Conservation (phyloP, 805 yeast genomes). For the Cyberlindnera americana region DNA sequence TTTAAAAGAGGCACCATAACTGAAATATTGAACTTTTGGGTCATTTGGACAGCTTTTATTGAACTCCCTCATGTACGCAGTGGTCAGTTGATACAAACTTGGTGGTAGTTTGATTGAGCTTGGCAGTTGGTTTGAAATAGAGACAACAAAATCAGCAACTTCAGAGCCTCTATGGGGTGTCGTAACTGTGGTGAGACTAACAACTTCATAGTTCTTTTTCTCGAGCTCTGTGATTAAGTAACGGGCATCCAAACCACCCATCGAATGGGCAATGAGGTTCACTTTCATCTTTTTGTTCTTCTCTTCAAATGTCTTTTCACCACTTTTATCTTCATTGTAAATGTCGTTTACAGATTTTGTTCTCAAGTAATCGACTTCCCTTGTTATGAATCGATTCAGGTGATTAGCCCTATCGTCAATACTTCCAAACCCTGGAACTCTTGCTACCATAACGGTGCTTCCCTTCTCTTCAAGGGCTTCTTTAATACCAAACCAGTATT, state of each 20-base stretch:
- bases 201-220: conserved; percentile 49
- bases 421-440: conserved; percentile 79
- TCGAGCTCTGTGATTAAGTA: conserved; percentile 60
- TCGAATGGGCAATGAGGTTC: conserved; percentile 82
- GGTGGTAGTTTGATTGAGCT: conserved; percentile 30
- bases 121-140: conserved; percentile 27
- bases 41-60: conserved; percentile 51
- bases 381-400: conserved; percentile 48
- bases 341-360: conserved; percentile 23
- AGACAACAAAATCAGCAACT: conserved; percentile 66
- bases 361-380: conserved; percentile 23
- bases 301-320: conserved; percentile 13
- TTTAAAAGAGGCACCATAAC: conserved; percentile 73
- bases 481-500: conserved; percentile 82
- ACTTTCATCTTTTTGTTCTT: conserved; percentile 43
- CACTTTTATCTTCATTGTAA: conserved; percentile 19
- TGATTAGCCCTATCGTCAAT: conserved; percentile 64
- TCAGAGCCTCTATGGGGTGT: conserved; percentile 90
- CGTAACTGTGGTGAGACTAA: conserved; percentile 76
- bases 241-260: conserved; percentile 91
- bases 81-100: conserved; percentile 64
- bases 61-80: conserved; percentile 47
- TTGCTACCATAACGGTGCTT: conserved; percentile 63
- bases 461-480: conserved; percentile 59
- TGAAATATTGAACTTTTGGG: conserved; percentile 66